phyloP scores from a whole-genome alignment of 345 rosid genomes.

The Carallia pectinifolia region DNA sequence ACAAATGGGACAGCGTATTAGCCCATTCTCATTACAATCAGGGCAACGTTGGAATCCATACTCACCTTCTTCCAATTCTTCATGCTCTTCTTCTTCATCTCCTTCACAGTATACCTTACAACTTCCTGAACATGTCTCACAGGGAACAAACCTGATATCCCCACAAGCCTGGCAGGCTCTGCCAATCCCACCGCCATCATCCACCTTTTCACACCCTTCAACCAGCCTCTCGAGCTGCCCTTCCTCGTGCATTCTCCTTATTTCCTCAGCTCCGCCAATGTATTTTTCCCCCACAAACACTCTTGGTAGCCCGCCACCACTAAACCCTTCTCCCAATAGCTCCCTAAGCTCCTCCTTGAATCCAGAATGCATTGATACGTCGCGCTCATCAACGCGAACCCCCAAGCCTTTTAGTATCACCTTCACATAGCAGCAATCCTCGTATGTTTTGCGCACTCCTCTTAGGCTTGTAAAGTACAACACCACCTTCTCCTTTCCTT shows the following conservation, averaged over 20 bases:
- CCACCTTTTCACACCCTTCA: conserved; percentile 50
- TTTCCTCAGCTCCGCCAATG: conserved; percentile 33
- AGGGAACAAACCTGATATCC: conserved; percentile 84
- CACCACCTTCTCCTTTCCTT: conserved; percentile 26
- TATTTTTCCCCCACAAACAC: conserved; percentile 26
- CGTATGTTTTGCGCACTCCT: conserved; percentile 83
- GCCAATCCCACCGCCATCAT: conserved; percentile 28
- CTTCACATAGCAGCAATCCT: conserved; percentile 71
- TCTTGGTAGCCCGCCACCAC: conserved; percentile 19
- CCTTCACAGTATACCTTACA: conserved; percentile 69
- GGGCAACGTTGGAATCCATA: conserved; percentile 50
- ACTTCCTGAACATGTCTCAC: conserved; percentile 91
- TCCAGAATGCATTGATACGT: conserved; percentile 78
- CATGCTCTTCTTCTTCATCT: conserved; percentile 34
- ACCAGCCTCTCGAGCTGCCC: conserved; percentile 24
- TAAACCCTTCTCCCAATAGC: conserved; percentile 20
- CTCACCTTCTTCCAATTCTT: conserved; percentile 32
- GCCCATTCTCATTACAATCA: conserved; percentile 35
- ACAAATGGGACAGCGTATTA: conserved; percentile 45
- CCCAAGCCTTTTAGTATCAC: conserved; percentile 65
- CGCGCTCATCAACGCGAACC: conserved; percentile 66
- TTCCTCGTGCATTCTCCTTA: conserved; percentile 27
- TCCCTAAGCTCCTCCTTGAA: conserved; percentile 61
- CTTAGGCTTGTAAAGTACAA: conserved; percentile 45
- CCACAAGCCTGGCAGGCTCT: conserved; percentile 83